phyloP scores from a whole-genome alignment of 306 rosid species.

The Corylus avellana region DNA sequence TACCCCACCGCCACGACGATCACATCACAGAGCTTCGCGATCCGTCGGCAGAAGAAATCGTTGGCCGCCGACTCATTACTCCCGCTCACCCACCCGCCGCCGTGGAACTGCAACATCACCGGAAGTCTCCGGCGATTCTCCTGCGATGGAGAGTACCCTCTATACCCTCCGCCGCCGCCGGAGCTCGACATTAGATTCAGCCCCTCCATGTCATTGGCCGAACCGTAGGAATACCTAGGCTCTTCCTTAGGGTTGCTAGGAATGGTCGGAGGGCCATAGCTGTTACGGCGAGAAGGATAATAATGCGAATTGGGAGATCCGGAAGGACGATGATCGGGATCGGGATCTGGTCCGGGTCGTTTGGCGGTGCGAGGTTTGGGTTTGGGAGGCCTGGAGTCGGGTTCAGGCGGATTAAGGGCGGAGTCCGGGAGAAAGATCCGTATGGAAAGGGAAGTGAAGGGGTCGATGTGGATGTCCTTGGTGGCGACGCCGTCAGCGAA shows the following conservation, averaged over 20 bases:
- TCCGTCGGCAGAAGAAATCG: conserved; percentile 75
- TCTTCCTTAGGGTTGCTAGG: conserved; percentile 29
- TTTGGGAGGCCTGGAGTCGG: conserved; percentile 43
- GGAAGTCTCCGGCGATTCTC: conserved; percentile 59
- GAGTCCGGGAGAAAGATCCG: conserved; percentile 96
- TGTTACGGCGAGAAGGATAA: conserved; percentile 44
- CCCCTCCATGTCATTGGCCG: conserved; percentile 42
- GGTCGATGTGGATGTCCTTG: conserved; percentile 88
- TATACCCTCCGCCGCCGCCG: conserved; percentile 45
- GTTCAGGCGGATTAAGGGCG: conserved; percentile 63
- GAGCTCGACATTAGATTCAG: conserved; percentile 53
- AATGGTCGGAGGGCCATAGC: conserved; percentile 40
- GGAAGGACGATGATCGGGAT: conserved; percentile 34
- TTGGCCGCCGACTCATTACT: conserved; percentile 81
- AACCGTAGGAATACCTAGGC: conserved; percentile 27
- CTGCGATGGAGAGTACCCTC: conserved; percentile 65
- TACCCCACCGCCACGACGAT: conserved; percentile 79
- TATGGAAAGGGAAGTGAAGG: conserved; percentile 69
- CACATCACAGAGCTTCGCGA: conserved; percentile 76
- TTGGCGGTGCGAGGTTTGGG: conserved; percentile 25
- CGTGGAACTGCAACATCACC: conserved; percentile 87
- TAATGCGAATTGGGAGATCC: conserved; percentile 4
- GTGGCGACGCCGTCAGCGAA: conserved; percentile 92
- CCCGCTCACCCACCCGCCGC: conserved; percentile 99
- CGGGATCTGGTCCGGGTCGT: conserved; percentile 10